Conservation (phyloP, 768 basidiomycete species). For the Xerocomellus intermedius region DNA sequence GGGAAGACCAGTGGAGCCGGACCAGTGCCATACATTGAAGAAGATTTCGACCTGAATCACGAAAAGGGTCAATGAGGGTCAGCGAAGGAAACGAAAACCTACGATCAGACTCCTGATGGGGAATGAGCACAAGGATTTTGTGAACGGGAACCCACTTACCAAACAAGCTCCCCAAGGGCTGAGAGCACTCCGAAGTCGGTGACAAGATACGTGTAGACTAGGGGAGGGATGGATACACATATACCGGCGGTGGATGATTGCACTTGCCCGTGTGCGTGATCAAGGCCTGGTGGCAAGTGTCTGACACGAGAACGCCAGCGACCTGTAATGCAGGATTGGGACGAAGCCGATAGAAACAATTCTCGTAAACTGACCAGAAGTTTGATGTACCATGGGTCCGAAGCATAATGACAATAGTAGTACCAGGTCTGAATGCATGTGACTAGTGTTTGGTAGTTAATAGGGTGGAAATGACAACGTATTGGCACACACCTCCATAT, state of each 20-base stretch:
- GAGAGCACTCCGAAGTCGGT: slow-evolving; percentile 35
- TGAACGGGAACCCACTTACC: slow-evolving; percentile 33
- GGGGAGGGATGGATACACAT: neutral
- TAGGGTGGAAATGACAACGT: neutral
- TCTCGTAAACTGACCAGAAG: slow-evolving; percentile 37
- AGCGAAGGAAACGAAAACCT: neutral
- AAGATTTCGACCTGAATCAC: slow-evolving; percentile 47
- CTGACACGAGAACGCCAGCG: slow-evolving; percentile 48
- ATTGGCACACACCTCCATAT: slow-evolving; percentile 44
- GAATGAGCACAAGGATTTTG: neutral
- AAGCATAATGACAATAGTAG: slow-evolving; percentile 49
- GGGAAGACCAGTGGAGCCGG: neutral
- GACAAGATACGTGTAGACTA: slow-evolving; percentile 51
- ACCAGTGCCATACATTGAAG: slow-evolving; percentile 42
- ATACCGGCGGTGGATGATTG: neutral
- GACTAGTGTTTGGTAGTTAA: slow-evolving; percentile 35
- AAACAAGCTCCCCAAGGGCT: slow-evolving; percentile 39
- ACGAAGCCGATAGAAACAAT: neutral
- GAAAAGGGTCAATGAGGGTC: neutral
- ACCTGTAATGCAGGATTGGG: slow-evolving; percentile 38
- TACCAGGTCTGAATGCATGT: slow-evolving; percentile 58
- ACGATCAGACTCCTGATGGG: slow-evolving; percentile 28
- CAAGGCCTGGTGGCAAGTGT: slow-evolving; percentile 55
- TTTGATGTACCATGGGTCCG: slow-evolving; percentile 52
- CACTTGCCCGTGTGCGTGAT: slow-evolving; percentile 52